phyloP scores from a whole-genome alignment of 805 yeast genomes.

The Nakazawaea wickerhamii region DNA sequence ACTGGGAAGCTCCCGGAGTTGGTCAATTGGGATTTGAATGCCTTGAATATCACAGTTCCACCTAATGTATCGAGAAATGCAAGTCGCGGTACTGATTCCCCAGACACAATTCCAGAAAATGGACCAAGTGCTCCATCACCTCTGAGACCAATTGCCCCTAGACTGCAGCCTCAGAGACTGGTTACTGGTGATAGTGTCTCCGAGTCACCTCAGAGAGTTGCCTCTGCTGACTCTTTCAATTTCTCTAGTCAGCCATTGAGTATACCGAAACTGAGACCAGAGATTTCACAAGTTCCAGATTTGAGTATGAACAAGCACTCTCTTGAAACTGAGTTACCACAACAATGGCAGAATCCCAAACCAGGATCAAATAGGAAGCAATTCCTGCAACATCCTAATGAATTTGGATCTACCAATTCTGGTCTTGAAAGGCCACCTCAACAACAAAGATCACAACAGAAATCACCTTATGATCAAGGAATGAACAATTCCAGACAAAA shows the following conservation, averaged over 20 bases:
- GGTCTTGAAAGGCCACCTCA: too few relatives aligned
- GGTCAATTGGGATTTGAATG: slow-evolving; percentile 41
- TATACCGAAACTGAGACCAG: slow-evolving; percentile 7
- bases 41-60: slow-evolving; percentile 8
- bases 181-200: background rate
- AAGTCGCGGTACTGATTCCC: background rate
- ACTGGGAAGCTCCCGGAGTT: slow-evolving; percentile 52
- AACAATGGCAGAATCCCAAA: too few relatives aligned
- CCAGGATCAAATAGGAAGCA: too few relatives aligned
- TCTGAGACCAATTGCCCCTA: background rate
- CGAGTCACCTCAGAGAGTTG: background rate
- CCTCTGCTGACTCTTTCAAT: slow-evolving; percentile 10
- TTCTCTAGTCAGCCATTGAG: slow-evolving; percentile 6
- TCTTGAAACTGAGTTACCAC: background rate
- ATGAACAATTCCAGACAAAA: too few relatives aligned
- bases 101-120: background rate
- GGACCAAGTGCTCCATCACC: background rate
- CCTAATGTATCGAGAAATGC: background rate
- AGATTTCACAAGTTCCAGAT: background rate
- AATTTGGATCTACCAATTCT: too few relatives aligned
- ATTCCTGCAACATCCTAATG: too few relatives aligned
- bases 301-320: background rate
- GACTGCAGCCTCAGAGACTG: background rate
- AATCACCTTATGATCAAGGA: too few relatives aligned
- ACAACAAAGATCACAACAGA: too few relatives aligned